A percentile compares a stretch with the other conserved stretches of the same genome.
These are phyloP conservation scores for Aphanocladium album DNA, from an alignment of 2,329 filamentous ascomycete species.

Conservation along the genomic window DNA sequence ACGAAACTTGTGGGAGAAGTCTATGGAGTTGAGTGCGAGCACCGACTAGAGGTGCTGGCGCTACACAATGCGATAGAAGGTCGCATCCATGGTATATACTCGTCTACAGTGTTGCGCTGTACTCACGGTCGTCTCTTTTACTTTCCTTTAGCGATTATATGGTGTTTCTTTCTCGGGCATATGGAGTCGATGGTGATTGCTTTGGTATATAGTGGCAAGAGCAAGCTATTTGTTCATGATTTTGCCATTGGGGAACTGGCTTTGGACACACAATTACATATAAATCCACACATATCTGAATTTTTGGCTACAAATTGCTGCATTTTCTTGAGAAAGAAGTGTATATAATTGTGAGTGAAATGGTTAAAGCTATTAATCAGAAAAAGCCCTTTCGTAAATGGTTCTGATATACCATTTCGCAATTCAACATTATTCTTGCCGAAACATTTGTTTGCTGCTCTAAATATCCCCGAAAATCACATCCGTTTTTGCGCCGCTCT, in stretches of 20 bases:
- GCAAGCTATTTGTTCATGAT: background rate
- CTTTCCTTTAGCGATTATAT: background rate
- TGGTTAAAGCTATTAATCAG: background rate
- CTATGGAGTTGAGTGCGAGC: constrained; percentile 52
- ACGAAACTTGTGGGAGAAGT: constrained; percentile 59
- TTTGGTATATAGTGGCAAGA: background rate
- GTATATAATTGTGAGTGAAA: background rate
- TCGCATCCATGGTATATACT: background rate
- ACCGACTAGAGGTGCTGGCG: constrained; percentile 14
- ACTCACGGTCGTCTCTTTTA: background rate
- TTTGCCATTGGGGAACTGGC: background rate
- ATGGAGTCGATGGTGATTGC: constrained; percentile 5
- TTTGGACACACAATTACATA: background rate
- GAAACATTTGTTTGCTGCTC: background rate
- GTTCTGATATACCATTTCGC: background rate
- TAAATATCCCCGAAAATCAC: background rate
- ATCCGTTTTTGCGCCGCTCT: background rate
- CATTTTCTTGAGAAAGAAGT: background rate
- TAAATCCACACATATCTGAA: background rate
- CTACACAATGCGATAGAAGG: background rate
- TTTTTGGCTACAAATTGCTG: background rate
- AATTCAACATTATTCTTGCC: background rate
- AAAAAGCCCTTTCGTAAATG: background rate
- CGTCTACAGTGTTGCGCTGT: background rate
- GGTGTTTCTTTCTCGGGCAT: background rate